Percentiles rank a stretch among this genome's conserved stretches.
These are phyloP conservation scores for Chytriomyces sp. DNA, from an alignment of 192 early-diverging fungal species.

Conservation along the genomic window DNA sequence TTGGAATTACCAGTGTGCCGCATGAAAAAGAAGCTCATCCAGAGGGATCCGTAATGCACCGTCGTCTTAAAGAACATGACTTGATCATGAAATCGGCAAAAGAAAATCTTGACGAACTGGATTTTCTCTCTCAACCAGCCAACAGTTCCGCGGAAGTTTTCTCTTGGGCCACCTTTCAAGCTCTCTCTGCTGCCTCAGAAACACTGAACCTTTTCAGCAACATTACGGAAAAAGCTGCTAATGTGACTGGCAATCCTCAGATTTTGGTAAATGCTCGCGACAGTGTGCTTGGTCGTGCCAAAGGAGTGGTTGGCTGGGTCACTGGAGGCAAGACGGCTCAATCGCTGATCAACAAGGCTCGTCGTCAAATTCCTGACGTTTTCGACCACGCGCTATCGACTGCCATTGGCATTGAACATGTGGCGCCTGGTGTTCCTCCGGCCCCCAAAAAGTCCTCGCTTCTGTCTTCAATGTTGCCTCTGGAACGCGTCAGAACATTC, in stretches of 20 bases:
- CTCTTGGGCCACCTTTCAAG: neutral
- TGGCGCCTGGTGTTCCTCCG: neutral
- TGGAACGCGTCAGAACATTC: neutral
- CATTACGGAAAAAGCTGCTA: constrained; percentile 4
- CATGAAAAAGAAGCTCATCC: constrained; percentile 1
- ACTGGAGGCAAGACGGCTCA: neutral
- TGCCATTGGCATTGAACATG: neutral
- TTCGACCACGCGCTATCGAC: neutral
- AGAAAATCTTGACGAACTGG: too few species aligned
- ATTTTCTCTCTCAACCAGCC: too few species aligned
- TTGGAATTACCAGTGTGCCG: too few species aligned
- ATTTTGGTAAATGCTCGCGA: neutral
- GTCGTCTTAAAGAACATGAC: neutral
- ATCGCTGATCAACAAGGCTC: neutral
- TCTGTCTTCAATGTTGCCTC: neutral
- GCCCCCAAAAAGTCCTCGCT: neutral
- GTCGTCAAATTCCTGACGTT: neutral
- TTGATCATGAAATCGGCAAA: too few species aligned
- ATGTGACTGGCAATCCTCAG: neutral
- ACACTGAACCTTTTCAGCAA: neutral
- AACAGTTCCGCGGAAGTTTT: neutral
- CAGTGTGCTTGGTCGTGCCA: neutral
- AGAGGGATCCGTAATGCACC: neutral
- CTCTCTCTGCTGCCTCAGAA: neutral
- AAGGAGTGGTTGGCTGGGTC: neutral